Evolutionary conservation across 345 rosid genomes (phyloP).

Genomic region (Gossypium anomalum): DNA sequence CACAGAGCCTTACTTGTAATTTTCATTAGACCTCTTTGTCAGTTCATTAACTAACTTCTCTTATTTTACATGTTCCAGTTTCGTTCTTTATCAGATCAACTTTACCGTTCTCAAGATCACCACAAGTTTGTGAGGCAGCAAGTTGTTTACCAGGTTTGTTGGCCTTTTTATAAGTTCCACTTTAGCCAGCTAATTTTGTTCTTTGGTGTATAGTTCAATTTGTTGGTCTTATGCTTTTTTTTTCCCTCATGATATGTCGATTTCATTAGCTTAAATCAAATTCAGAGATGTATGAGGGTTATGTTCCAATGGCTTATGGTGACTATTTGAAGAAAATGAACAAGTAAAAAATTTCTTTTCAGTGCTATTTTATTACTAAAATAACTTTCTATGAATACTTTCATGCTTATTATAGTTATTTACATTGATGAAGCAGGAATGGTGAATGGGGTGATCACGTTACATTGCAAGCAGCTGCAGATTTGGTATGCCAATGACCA

Average conservation of each 20-base stretch:
- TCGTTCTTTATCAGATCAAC: slow-evolving; percentile 81
- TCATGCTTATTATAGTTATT: neutral
- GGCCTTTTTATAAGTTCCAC: neutral
- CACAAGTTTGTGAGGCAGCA: slow-evolving; percentile 68
- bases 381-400: neutral
- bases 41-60: neutral
- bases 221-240: neutral
- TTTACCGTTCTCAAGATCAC: slow-evolving; percentile 68
- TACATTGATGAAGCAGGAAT: slow-evolving; percentile 28
- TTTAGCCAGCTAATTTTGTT: neutral
- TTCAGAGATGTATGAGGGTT: slow-evolving; percentile 42
- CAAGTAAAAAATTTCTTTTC: slow-evolving; percentile 30
- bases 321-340: slow-evolving; percentile 60
- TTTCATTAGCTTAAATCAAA: slow-evolving; percentile 37
- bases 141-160: slow-evolving; percentile 61
- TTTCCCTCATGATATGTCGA: neutral
- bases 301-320: slow-evolving; percentile 51
- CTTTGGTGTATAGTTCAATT: neutral
- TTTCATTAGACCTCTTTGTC: neutral
- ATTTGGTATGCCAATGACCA: slow-evolving; percentile 29
- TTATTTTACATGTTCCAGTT: slow-evolving; percentile 39
- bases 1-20: neutral
- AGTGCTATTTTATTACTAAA: neutral
- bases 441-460: slow-evolving; percentile 81
- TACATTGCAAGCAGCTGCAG: slow-evolving; percentile 69